Base-by-base conservation (phyloP, 208 protist species). In the Leishmania tropica region DNA sequence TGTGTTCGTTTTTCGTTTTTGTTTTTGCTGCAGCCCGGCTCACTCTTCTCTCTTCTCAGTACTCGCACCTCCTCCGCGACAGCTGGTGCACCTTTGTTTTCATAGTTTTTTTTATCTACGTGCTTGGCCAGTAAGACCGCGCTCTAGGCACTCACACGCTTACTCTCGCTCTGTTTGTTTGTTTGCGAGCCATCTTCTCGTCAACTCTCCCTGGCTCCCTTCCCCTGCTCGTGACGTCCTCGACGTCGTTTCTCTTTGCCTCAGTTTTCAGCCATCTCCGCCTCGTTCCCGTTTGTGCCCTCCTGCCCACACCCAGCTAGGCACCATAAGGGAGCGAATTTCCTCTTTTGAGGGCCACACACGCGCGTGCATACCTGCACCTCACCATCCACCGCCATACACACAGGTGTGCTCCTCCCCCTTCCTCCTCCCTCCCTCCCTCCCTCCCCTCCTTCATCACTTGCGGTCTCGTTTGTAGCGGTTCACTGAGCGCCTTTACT, bases 11-110 rank as follows among this genome's bases (percentile, higher is more conserved):
- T 68, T 64, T 40, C 31, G 17, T 48, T 24, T 48, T 67, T 31
- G 51, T 70, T 62, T 11, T 60, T 72, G 54, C 75, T 62, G 51
- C 51, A 21, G 40, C 76, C 71, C 75, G 47, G 54, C 75, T 28
- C 42, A 48, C 21, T 65, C 35, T 8, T 35, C 65, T 42, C 65
- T 45, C 65, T 31, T 19, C 35, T 7, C 3, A 10, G 31, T 28
- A 71, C 45, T 24, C 31, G 64, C 28, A 53, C 37, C 40, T 37
- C 35, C 65, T 71, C 35, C 65, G 35, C 4, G 13, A 64, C 6
- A 35, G 58, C n/a, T 64, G 28, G 58, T 3, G 58, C 2, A 15
- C 28, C 58, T 64, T 35, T 64, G 10, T 28, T 35, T 10, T 31
- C 28, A 28, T 64, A 13, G 28, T 17, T 64, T 6, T 35, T 31